phyloP scores from a whole-genome alignment of 202 grass and related monocot genomes.

The Schoenoplectus tabernaemontani region DNA sequence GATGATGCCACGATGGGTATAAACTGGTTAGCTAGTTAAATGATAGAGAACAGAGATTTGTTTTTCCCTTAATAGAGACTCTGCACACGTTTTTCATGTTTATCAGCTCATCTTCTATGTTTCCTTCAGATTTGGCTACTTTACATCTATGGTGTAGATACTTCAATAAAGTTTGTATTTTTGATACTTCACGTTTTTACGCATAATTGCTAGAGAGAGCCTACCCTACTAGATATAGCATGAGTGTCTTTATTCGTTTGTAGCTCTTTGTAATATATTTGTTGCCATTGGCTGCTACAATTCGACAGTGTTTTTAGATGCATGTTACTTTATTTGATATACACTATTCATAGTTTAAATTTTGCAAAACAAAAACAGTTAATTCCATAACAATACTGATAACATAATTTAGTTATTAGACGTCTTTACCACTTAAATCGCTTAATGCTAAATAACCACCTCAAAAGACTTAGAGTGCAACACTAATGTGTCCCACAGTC shows the following conservation, averaged over 20 bases:
- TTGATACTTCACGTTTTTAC: background rate
- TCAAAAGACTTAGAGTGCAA: too few species aligned
- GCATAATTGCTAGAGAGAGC: background rate
- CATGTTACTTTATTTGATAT: too few species aligned
- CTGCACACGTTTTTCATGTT: background rate
- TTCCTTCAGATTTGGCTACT: background rate
- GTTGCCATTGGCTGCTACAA: background rate
- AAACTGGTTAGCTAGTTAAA: background rate
- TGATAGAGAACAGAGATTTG: background rate
- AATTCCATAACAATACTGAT: too few species aligned
- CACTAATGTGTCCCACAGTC: too few species aligned
- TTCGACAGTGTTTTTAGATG: background rate
- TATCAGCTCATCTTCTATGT: background rate
- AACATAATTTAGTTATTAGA: too few species aligned
- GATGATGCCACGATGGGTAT: background rate
- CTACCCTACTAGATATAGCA: background rate
- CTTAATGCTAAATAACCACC: too few species aligned
- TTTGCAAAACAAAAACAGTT: too few species aligned
- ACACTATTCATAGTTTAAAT: too few species aligned
- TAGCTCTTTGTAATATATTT: background rate
- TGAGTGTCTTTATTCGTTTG: background rate
- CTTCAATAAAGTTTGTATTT: background rate
- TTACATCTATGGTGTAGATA: background rate
- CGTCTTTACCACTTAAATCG: too few species aligned
- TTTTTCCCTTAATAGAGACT: background rate